Conservation (phyloP, 148 eudicot species). For the Amaranthus cruentus region DNA sequence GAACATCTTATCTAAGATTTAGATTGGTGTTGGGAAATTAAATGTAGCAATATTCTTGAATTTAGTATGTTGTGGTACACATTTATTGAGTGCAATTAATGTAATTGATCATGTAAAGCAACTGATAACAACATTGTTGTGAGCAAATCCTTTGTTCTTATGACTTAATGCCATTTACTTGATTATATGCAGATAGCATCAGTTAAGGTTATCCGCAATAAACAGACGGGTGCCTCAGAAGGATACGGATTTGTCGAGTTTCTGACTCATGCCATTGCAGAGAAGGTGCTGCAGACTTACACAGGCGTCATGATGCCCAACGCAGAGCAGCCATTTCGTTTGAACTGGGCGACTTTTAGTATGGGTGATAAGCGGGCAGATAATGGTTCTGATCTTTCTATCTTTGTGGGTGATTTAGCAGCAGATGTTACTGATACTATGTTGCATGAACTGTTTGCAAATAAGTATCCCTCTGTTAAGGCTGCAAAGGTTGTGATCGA, state of each 20-base stretch:
- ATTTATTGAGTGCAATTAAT: neutral
- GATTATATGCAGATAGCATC: constrained; percentile 45
- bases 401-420: constrained; percentile 98
- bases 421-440: constrained; percentile 86
- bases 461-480: constrained; percentile 82
- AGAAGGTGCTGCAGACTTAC: constrained; percentile 61
- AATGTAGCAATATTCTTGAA: no score
- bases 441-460: constrained; percentile 72
- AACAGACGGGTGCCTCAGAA: constrained; percentile 75
- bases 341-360: constrained; percentile 96
- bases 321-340: constrained; percentile 73
- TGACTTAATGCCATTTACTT: constrained; percentile 3
- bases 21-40: no score
- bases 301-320: constrained; percentile 67
- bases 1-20: neutral
- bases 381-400: constrained; percentile 84
- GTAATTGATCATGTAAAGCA: neutral
- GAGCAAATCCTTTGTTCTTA: neutral
- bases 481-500: constrained; percentile 97
- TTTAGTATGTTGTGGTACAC: neutral
- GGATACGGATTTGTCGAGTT: constrained; percentile 97
- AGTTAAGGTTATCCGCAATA: constrained; percentile 88
- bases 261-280: constrained; percentile 63
- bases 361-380: constrained; percentile 82
- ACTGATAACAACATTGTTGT: neutral